Evolutionary conservation across 31 red algal species (phyloP), one percentile per base, ranked within the genome.

Genomic region (Odonthalia washingtoniensis): DNA sequence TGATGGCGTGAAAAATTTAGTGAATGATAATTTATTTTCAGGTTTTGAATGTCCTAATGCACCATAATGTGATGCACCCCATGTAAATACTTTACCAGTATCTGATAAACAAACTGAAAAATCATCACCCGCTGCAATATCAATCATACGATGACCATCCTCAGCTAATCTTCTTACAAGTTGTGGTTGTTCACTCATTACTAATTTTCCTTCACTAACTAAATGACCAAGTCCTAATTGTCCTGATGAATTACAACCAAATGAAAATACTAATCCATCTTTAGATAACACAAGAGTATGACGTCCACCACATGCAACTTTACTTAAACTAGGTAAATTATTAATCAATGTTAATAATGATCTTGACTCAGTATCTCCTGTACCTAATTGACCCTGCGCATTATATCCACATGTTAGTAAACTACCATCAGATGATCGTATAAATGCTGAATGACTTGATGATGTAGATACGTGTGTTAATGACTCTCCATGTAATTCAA

Each of bases 71-170:
- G 69, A 16, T 34, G 77, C 76, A 18, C 91, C 91, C 80, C 80
- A 93, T 5, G 91, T 93, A 57, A 82, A 93, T 26, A 93, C 68
- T n/a, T 44, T 26, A n/a, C 91, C 91, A 28, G 70, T 65, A 38
- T 67, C 79, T 12, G 82, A 67, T 21, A 93, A 36, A 24, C 84
- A 83, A 32, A 84, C 84, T 33, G 91, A 93, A 34, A 88, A 88
- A 64, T 75, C 80, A 66, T 81, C 82, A 17, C 91, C 91, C 24
- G 91, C 91, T 1, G 91, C 84, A 5, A 93, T 46, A 43, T 65
- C 34, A 2, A 46, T 65, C 0, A 93, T 65, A 42, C 40, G 21
- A 28, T 60, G 42, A 39, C 36, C 91, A 3, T 52, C 66, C 27
- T 74, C 33, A n/a, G 39, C 39, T n/a, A 80, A 83, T 39, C 70